Conservation (phyloP, 352 stramenopile species). For the Phytophthora capsici region DNA sequence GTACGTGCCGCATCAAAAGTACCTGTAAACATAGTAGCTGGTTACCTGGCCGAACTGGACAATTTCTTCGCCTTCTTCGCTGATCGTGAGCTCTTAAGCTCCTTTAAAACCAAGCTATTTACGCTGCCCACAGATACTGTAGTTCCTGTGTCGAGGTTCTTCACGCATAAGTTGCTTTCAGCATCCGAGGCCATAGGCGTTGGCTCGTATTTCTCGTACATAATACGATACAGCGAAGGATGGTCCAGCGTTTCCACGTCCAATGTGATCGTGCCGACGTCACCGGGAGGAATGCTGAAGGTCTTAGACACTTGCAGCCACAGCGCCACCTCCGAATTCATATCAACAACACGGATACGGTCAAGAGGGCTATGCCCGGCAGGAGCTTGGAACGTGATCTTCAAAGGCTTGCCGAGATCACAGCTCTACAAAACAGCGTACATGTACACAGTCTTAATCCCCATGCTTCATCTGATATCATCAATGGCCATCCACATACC, state of each 20-base stretch:
- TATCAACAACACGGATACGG: conserved; percentile 86
- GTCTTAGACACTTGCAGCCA: conserved; percentile 90
- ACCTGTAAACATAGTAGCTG: not conserved
- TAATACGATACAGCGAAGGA: conserved; percentile 84
- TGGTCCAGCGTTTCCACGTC: conserved; percentile 82
- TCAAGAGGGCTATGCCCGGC: conserved; percentile 73
- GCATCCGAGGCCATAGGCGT: conserved; percentile 64
- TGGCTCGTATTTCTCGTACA: conserved; percentile 89
- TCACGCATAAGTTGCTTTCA: conserved; percentile 79
- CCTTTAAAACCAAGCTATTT: conserved; percentile 80
- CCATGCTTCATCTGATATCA: not conserved
- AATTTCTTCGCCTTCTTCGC: conserved; percentile 62
- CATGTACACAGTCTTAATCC: conserved; percentile 4
- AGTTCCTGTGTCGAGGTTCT: conserved; percentile 82
- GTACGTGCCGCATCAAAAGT: conserved; percentile 2
- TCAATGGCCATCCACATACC: conserved; percentile 33
- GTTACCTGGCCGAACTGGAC: conserved; percentile 65
- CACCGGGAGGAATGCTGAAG: conserved; percentile 78
- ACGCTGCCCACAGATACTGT: conserved; percentile 78
- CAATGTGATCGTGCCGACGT: conserved; percentile 82
- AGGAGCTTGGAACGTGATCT: conserved; percentile 80
- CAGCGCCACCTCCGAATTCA: conserved; percentile 79
- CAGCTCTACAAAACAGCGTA: conserved; percentile 56
- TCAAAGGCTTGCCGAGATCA: conserved; percentile 80
- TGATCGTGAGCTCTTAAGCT: conserved; percentile 64